Base-by-base conservation (phyloP, 2,329 filamentous ascomycete genomes). In the Paraconiothyrium sp. region DNA sequence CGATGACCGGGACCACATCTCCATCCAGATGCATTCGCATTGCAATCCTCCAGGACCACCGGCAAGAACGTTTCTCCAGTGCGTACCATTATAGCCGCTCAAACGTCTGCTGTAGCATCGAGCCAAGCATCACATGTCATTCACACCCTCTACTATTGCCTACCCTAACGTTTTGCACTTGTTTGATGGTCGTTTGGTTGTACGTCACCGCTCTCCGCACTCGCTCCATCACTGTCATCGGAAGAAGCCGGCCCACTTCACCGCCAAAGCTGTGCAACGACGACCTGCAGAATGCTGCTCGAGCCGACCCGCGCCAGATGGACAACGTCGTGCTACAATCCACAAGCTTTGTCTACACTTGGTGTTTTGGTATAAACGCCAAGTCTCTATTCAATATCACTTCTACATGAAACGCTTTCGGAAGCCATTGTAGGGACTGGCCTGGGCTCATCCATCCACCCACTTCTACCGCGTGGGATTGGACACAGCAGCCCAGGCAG, bases 231-330 rank as follows among this genome's bases (percentile, higher is more conserved):
- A 46, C 39, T 54, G 20, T 46, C 41, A 11, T 47, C 54, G 30
- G 54, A 37, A 51, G 50, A 39, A 4, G 13, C 35, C 37, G 57
- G 44, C 54, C 51, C 44, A 57, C 57, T 63, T 72, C 72, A 76
- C 75, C 74, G 72, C 75, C 68, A 70, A 67, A 72, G 63, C 60
- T 75, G 72, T 76, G 69, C 69, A 54, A 75, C 73, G 56, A 51
- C 54, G 66, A 62, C 4, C 63, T 62, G 67, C 49, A 39, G 43
- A 58, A 55, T 24, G n/a, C 43, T 47, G 39, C 48, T 49, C 30
- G 41, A 54, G 54, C 54, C 52, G 46, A 48, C 51, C 43, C 44
- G 39, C 30, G 48, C 57, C 55, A 50, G 50, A 48, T 34, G 55
- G 46, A 20, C 55, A 34, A 30, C 34, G 54, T 37, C 22, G 60